phyloP scores from a whole-genome alignment of 768 basidiomycete species.

The Asterophora lycoperdoides region DNA sequence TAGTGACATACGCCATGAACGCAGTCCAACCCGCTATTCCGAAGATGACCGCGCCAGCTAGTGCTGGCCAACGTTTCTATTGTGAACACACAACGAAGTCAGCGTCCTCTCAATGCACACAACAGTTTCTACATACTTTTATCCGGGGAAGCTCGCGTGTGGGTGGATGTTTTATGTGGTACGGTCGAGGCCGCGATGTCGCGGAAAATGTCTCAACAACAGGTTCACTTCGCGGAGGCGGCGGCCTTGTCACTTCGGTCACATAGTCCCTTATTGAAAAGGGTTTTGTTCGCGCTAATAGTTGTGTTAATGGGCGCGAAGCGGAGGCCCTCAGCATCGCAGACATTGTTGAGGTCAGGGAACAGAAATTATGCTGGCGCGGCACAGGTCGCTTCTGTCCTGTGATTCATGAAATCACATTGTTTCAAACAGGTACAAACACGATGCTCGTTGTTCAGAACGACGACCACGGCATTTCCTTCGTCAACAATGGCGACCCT shows the following conservation, averaged over 20 bases:
- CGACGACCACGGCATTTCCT: constrained; percentile 3
- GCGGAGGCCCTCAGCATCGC: constrained; percentile 1
- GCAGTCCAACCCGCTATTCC: constrained; percentile 63
- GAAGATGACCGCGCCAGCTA: constrained; percentile 43
- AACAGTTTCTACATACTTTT: constrained; percentile 23
- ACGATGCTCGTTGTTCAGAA: constrained; percentile 1
- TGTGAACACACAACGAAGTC: neutral
- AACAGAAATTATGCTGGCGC: neutral
- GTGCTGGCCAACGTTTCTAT: constrained; percentile 55
- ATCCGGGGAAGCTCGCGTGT: constrained; percentile 32
- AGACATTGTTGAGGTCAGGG: constrained; percentile 6
- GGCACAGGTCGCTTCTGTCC: neutral
- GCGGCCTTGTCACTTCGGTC: constrained; percentile 14
- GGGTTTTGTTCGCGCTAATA: neutral
- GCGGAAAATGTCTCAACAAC: constrained; percentile 22
- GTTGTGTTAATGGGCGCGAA: constrained; percentile 8
- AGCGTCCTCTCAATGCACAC: neutral
- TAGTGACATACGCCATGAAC: constrained; percentile 67
- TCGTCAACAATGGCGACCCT: constrained; percentile 1
- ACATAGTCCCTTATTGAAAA: constrained; percentile 10
- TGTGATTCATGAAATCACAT: neutral
- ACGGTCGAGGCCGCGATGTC: constrained; percentile 35
- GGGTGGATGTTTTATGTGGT: constrained; percentile 27
- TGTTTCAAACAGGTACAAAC: constrained; percentile 10
- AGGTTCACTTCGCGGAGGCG: constrained; percentile 19